Conservation (phyloP, 768 basidiomycete genomes). For the Kwoniella dejecticola region DNA sequence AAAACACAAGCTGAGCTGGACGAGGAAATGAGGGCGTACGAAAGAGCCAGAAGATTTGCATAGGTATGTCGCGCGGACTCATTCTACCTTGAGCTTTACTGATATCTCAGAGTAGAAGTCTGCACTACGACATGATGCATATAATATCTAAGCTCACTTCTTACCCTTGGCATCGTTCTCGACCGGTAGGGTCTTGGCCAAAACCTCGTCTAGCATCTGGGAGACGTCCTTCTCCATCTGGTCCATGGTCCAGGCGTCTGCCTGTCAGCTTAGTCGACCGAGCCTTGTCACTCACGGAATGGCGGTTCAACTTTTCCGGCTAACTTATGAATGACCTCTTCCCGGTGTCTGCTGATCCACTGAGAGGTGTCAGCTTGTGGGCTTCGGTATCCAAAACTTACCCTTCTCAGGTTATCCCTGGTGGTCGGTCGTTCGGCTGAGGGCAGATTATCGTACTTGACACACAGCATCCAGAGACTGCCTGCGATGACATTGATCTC, state of each 20-base stretch:
- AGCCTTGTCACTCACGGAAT: conserved; percentile 39
- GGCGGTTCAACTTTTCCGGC: conserved; percentile 45
- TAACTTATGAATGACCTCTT: conserved; percentile 23
- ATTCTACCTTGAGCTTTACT: neutral
- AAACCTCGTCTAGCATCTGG: conserved; percentile 43
- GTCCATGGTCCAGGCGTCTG: conserved; percentile 40
- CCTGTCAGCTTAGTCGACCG: conserved; percentile 3
- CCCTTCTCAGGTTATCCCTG: conserved; percentile 33
- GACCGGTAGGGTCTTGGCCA: conserved; percentile 35
- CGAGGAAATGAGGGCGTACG: conserved; percentile 48
- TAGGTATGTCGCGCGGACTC: conserved; percentile 13
- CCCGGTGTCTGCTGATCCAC: conserved; percentile 36
- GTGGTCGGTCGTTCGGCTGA: conserved; percentile 32
- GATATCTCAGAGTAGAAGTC: neutral
- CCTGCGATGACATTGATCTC: conserved; percentile 45
- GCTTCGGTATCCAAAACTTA: too few species aligned
- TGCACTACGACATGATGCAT: conserved; percentile 1
- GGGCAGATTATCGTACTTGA: conserved; percentile 37
- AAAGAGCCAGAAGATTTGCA: conserved; percentile 39
- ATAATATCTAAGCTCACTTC: neutral
- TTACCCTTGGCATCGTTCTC: conserved; percentile 21
- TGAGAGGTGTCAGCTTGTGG: conserved; percentile 1
- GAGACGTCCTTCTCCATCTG: conserved; percentile 42
- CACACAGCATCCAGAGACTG: conserved; percentile 32
- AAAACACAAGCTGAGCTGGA: conserved; percentile 49